Conservation (phyloP, 1,139 yeast genomes). For the Pneumocystis wakefieldiae region DNA sequence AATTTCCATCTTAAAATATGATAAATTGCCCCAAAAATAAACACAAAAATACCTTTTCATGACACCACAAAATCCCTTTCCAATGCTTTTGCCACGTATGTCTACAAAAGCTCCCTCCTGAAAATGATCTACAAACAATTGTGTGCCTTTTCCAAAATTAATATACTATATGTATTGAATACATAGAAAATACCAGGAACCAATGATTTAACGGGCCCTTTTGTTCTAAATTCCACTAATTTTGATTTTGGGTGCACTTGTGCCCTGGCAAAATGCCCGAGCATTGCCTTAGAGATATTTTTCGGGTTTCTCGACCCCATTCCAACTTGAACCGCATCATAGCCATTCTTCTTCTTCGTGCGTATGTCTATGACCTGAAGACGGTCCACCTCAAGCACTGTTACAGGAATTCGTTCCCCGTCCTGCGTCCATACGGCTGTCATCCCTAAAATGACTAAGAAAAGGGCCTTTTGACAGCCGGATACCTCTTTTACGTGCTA, state of each 20-base stretch:
- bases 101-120: slow-evolving; percentile 74
- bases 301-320: slow-evolving; percentile 52
- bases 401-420: slow-evolving; percentile 48
- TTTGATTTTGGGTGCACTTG: slow-evolving; percentile 70
- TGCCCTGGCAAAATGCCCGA: slow-evolving; percentile 71
- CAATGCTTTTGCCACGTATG: slow-evolving; percentile 63
- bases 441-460: slow-evolving; percentile 42
- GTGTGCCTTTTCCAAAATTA: slow-evolving; percentile 55
- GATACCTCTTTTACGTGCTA: not conserved
- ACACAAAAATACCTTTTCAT: slow-evolving; percentile 65
- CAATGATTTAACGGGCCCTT: slow-evolving; percentile 29
- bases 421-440: slow-evolving; percentile 58
- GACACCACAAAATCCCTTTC: slow-evolving; percentile 97
- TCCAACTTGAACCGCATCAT: slow-evolving; percentile 80
- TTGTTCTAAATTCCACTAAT: slow-evolving; percentile 62
- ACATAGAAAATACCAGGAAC: not conserved
- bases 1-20: slow-evolving; percentile 30
- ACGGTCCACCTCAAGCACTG: slow-evolving; percentile 74
- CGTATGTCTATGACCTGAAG: slow-evolving; percentile 72
- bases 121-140: slow-evolving; percentile 70
- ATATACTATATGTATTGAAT: not conserved
- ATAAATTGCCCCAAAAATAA: not conserved
- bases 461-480: not conserved
- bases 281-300: slow-evolving; percentile 47
- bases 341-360: slow-evolving; percentile 57